A percentile compares a stretch with the other conserved stretches of the same genome.
phyloP scores from a whole-genome alignment of 768 basidiomycete genomes.

The Pseudohyphozyma bogoriensis region DNA sequence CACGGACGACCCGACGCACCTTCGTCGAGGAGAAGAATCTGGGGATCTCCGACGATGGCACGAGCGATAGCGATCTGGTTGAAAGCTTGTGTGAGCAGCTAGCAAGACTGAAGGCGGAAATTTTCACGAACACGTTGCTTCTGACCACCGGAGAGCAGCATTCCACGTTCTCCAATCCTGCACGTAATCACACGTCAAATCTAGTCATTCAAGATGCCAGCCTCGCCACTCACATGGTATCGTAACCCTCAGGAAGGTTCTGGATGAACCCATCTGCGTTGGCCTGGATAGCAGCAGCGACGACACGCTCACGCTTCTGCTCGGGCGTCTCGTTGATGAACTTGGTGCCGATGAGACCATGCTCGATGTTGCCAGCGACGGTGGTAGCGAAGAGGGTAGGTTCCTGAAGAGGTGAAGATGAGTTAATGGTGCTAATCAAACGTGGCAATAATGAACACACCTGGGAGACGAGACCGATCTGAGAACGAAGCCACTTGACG shows the following conservation, averaged over 20 bases:
- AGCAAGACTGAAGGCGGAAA: rapidly evolving
- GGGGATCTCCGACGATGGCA: constrained; percentile 38
- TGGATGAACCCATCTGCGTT: constrained; percentile 46
- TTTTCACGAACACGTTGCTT: constrained; percentile 14
- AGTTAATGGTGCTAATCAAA: background rate
- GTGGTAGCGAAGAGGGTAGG: constrained; percentile 43
- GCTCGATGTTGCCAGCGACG: constrained; percentile 44
- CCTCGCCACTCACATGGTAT: constrained; percentile 41
- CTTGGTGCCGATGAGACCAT: constrained; percentile 43
- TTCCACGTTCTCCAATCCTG: constrained; percentile 41
- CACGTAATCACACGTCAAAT: background rate
- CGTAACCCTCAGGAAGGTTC: constrained; percentile 43
- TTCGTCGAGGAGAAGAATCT: constrained; percentile 42
- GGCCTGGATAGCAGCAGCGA: constrained; percentile 43
- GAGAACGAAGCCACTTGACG: constrained; percentile 37
- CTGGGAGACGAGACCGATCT: constrained; percentile 42
- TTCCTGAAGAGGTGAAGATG: constrained; percentile 24
- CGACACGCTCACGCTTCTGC: constrained; percentile 40
- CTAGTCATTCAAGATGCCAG: too few species aligned
- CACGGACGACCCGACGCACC: background rate
- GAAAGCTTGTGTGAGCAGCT: background rate
- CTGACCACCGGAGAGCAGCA: constrained; percentile 45
- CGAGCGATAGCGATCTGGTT: constrained; percentile 42
- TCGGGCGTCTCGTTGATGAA: constrained; percentile 38
- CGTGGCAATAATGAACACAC: constrained; percentile 17